These are phyloP conservation scores for Arthrobotrys iridis DNA, from an alignment of 2,329 filamentous ascomycete genomes.

Conservation along the genomic window DNA sequence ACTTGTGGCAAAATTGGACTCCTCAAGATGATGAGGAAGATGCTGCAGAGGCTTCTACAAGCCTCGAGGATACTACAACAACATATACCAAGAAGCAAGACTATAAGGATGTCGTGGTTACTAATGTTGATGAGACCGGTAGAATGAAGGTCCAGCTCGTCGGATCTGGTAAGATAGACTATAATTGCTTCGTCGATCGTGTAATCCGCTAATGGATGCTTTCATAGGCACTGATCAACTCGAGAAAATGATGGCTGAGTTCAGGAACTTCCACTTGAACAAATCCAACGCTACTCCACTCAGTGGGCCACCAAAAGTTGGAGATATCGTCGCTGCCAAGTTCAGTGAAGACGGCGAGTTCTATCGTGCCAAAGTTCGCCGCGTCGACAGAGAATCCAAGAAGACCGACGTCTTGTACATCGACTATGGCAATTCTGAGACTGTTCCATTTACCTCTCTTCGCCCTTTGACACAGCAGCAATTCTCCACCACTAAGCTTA, in stretches of 20 bases:
- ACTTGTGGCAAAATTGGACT: conserved; percentile 93
- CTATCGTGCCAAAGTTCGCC: conserved; percentile 90
- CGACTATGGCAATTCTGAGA: conserved; percentile 95
- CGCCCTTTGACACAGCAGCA: conserved; percentile 81
- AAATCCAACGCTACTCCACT: conserved; percentile 80
- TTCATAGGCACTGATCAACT: conserved; percentile 77
- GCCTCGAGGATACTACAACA: conserved; percentile 66
- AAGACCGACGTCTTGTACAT: conserved; percentile 91
- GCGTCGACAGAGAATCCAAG: conserved; percentile 91
- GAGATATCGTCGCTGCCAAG: conserved; percentile 88
- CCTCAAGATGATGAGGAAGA: conserved; percentile 80
- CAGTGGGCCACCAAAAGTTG: conserved; percentile 81
- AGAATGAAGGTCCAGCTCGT: conserved; percentile 92
- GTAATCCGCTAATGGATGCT: conserved; percentile 60
- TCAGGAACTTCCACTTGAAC: conserved; percentile 89
- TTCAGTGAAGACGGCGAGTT: conserved; percentile 90
- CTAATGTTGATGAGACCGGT: conserved; percentile 83
- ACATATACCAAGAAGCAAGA: conserved; percentile 77
- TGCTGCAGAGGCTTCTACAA: conserved; percentile 65
- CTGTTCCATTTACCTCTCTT: conserved; percentile 82
- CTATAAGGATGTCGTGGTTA: conserved; percentile 93
- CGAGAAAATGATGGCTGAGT: conserved; percentile 87
- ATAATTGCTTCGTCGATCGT: neutral
- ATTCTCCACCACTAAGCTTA: conserved; percentile 83
- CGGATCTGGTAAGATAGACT: conserved; percentile 64